A percentile compares a stretch with the other conserved stretches of the same genome.
These are phyloP conservation scores for Harringtonia aguacate DNA, from an alignment of 2,329 filamentous ascomycete genomes.

Conservation along the genomic window DNA sequence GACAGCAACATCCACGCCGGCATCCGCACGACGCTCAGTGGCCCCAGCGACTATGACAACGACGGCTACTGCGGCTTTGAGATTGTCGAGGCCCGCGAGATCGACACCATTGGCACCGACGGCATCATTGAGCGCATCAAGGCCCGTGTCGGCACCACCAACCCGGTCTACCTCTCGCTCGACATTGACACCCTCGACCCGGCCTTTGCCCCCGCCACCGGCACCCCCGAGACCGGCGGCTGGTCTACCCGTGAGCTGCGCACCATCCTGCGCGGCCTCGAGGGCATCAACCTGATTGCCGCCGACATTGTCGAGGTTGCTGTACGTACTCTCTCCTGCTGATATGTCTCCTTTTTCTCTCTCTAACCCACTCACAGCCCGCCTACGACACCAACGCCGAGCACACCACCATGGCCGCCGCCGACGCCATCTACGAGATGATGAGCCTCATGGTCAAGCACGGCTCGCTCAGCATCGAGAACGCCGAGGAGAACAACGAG, in stretches of 20 bases:
- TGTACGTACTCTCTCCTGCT: slow-evolving; percentile 19
- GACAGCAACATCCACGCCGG: slow-evolving; percentile 83
- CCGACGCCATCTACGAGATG: slow-evolving; percentile 63
- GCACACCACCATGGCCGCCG: slow-evolving; percentile 63
- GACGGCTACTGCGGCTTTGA: slow-evolving; percentile 78
- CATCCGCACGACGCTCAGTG: slow-evolving; percentile 72
- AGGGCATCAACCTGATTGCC: slow-evolving; percentile 57
- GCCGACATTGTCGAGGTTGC: slow-evolving; percentile 67
- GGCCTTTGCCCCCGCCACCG: slow-evolving; percentile 66
- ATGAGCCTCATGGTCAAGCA: slow-evolving; percentile 78
- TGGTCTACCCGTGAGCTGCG: slow-evolving; percentile 65
- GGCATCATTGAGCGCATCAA: slow-evolving; percentile 73
- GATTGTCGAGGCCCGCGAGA: slow-evolving; percentile 61
- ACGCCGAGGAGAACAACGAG: neutral
- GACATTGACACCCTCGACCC: slow-evolving; percentile 87
- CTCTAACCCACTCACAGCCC: slow-evolving; percentile 24
- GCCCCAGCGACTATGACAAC: slow-evolving; percentile 72
- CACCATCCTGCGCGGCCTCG: slow-evolving; percentile 59
- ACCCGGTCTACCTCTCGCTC: slow-evolving; percentile 70
- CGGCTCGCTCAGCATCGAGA: slow-evolving; percentile 48
- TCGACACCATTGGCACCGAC: slow-evolving; percentile 41
- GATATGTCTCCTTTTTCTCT: neutral
- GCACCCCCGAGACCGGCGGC: slow-evolving; percentile 66
- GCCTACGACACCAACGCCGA: slow-evolving; percentile 66
- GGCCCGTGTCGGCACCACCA: slow-evolving; percentile 61